These are phyloP conservation scores for Acrodontium crateriforme DNA, from an alignment of 2,329 filamentous ascomycete species.

Conservation along the genomic window DNA sequence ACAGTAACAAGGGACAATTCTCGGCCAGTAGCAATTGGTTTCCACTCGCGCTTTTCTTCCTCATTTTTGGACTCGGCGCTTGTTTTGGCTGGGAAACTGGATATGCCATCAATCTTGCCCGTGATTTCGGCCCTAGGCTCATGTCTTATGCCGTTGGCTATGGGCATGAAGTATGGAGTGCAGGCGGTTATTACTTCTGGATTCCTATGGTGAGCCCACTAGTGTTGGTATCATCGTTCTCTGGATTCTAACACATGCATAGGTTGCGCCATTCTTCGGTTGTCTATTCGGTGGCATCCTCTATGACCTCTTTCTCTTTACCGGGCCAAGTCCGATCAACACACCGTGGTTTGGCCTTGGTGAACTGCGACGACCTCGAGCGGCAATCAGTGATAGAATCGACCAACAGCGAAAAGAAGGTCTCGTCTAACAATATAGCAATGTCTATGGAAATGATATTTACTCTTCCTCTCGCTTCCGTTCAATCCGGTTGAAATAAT, in stretches of 20 bases:
- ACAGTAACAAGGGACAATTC: slow-evolving; percentile 25
- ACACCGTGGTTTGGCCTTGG: slow-evolving; percentile 34
- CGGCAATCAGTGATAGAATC: slow-evolving; percentile 8
- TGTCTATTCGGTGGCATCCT: slow-evolving; percentile 49
- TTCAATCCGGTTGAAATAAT: too few relatives aligned
- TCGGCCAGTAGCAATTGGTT: slow-evolving; percentile 30
- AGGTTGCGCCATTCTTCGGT: slow-evolving; percentile 49
- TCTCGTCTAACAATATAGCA: slow-evolving; percentile 16
- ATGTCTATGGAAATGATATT: too few relatives aligned
- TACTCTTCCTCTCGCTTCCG: too few relatives aligned
- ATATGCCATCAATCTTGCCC: slow-evolving; percentile 53
- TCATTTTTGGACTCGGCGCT: slow-evolving; percentile 53
- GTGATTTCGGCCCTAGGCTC: slow-evolving; percentile 58
- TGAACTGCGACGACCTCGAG: slow-evolving; percentile 10
- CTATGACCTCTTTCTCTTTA: slow-evolving; percentile 55
- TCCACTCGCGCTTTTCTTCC: slow-evolving; percentile 48
- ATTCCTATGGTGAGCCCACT: slow-evolving; percentile 22
- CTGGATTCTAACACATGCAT: slow-evolving; percentile 3
- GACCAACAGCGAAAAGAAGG: slow-evolving; percentile 14
- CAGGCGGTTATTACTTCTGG: slow-evolving; percentile 56
- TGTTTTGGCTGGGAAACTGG: slow-evolving; percentile 58
- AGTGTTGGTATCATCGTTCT: background rate
- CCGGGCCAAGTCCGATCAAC: slow-evolving; percentile 48
- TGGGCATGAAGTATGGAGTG: slow-evolving; percentile 46
- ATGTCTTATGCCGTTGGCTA: slow-evolving; percentile 56